Evolutionary conservation across 305 asterid genomes (phyloP), one percentile per base, ranked within the genome.

Genomic region (Fraxinus xanthoxyloides): DNA sequence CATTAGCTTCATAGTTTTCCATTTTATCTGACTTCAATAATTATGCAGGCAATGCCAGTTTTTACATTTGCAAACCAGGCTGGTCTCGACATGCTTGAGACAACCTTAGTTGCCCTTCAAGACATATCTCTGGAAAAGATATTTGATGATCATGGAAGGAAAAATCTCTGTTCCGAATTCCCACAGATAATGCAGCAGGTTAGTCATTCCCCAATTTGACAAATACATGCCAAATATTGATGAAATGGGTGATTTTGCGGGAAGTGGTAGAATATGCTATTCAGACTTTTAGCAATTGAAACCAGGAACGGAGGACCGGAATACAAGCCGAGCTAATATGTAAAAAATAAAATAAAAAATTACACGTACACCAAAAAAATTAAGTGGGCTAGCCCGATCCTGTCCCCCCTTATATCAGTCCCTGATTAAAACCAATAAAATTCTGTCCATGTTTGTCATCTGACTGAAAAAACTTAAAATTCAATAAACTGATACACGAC

Each of bases 161-260:
- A 95, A 81, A 92, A 86, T 82, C 93, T 95, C 59, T 88, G 90
- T 89, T 82, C 98, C 0, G 99, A 95, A 87, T 90, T 92, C 82
- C 95, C 97, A 1, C 99, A 95, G 87, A 95, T 95, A 78, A 92
- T 95, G 97, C 94, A 95, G 82, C 98, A 95, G 98, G 99, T 93
- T 63, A 69, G 87, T 72, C 32, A 19, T 74, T 40, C 36, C 34
- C 72, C 51, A n/a, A 30, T 72, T 26, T 26, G 36, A 5, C 1
- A 70, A 30, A 70, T 78, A 35, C 75, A n/a, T 23, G 75, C 75
- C 61, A 21, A n/a, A 1, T 35, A 10, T 3, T 9, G 23, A n/a
- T 70, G 34, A 38, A 79, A 24, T 23, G 31, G 76, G 46, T 7
- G 46, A 72, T 72, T 15, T 32, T 34, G 43, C 15, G 3, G 76